These are phyloP conservation scores for Penicillium sp. DNA, from an alignment of 2,329 filamentous ascomycete species.

Conservation along the genomic window DNA sequence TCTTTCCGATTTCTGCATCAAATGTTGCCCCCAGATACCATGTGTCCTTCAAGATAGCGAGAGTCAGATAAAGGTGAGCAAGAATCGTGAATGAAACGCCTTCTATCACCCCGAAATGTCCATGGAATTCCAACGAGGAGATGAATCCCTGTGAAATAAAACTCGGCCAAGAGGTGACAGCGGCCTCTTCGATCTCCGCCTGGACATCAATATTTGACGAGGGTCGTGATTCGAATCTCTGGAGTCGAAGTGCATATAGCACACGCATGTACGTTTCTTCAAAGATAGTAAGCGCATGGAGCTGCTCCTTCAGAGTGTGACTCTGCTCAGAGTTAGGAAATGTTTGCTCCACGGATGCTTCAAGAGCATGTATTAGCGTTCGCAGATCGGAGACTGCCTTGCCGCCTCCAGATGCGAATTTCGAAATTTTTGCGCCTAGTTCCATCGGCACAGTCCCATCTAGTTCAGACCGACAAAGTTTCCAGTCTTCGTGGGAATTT, in stretches of 20 bases:
- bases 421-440: conserved; percentile 1
- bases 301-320: not conserved
- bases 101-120: not conserved
- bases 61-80: conserved; percentile 18
- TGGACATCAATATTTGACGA: conserved; percentile 13
- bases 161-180: conserved; percentile 17
- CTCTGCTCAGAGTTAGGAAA: not conserved
- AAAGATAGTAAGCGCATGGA: conserved; percentile 8
- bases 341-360: not conserved
- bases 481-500: conserved; percentile 21
- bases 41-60: conserved; percentile 6
- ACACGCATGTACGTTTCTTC: conserved; percentile 16
- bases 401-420: conserved; percentile 5
- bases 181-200: conserved; percentile 20
- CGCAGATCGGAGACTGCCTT: conserved; percentile 2
- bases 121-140: conserved; percentile 3
- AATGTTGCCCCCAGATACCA: conserved; percentile 11
- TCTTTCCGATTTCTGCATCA: conserved; percentile 11
- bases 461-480: not conserved
- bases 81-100: conserved; percentile 16
- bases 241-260: conserved; percentile 15
- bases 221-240: not conserved
- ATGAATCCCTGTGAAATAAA: conserved; percentile 16
- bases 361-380: not conserved
- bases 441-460: not conserved